Conservation (phyloP, 2,329 filamentous ascomycete species). For the Mycogone perniciosa region DNA sequence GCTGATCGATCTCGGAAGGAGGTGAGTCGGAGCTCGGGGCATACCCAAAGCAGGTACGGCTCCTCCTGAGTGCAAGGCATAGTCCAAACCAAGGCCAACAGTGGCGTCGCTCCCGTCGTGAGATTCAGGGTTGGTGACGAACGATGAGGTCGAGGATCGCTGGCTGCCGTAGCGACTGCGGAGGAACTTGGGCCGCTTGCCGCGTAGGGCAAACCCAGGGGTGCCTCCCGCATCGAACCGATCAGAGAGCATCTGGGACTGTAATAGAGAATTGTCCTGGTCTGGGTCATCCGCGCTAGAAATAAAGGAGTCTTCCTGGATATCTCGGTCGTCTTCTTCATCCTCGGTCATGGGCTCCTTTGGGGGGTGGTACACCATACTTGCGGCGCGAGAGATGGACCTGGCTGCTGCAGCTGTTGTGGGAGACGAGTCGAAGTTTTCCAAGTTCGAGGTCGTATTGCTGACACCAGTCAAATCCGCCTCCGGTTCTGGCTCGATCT, state of each 20-base stretch:
- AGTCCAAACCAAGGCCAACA: constrained; percentile 62
- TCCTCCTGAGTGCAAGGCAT: constrained; percentile 75
- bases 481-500: constrained; percentile 13
- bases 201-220: constrained; percentile 40
- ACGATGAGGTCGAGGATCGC: constrained; percentile 55
- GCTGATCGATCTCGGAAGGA: constrained; percentile 70
- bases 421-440: constrained; percentile 51
- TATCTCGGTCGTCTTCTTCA: constrained; percentile 21
- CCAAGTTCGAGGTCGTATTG: constrained; percentile 45
- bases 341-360: constrained; percentile 18
- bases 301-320: constrained; percentile 26
- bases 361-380: constrained; percentile 32
- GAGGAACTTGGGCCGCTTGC: constrained; percentile 50
- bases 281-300: constrained; percentile 25
- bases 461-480: constrained; percentile 25
- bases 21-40: constrained; percentile 45
- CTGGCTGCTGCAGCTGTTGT: constrained; percentile 49
- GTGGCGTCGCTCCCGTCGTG: constrained; percentile 67
- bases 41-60: constrained; percentile 54
- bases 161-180: constrained; percentile 52
- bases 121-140: constrained; percentile 46
- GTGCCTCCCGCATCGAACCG: constrained; percentile 40
- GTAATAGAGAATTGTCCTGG: constrained; percentile 24
- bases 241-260: constrained; percentile 27
- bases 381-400: constrained; percentile 46